Base-by-base conservation (phyloP, 2,329 filamentous ascomycete genomes). In the Calonectria naviculata region DNA sequence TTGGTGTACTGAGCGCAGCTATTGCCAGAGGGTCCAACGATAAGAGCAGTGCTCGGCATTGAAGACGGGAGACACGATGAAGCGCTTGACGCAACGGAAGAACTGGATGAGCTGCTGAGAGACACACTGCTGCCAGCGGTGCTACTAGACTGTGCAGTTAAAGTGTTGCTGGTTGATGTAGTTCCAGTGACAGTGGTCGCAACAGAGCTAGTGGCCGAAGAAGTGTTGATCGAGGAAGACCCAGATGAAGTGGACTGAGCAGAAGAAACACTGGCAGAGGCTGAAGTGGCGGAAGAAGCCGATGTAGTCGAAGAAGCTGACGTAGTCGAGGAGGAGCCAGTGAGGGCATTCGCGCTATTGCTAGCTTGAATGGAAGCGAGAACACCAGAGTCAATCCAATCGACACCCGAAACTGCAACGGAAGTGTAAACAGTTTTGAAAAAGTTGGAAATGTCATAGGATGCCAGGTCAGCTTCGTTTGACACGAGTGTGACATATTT, bases 1-100 rank as follows among this genome's bases (percentile, higher is more conserved):
- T 80, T 84, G 17, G 84, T 84, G 64, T 84, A 87, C 34, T 85
- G 82, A 12, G 82, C 84, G 13, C 81, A 83, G 21, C 82, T 81
- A 69, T 78, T 76, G 42, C 84, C 82, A 0, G 80, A 72, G 1
- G 85, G 76, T 0, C 76, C 84, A 28, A 87, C 86, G 0, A 85
- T 85, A 1, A 87, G 78, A 10, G 80, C 81, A 0, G 76, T 76
- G 44, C 68, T 76, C 4, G 76, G 76, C 5, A 78, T 70, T 0
- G 76, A 67, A 4, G 76, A 75, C 1, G 76, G 76, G 0, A 78
- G 15, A 5, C 69, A 73, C 8, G 68, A 70, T 3, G 56, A 28
- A 3, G 31, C 38, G 15, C 66, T 71, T 1, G 67, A 21, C 19
- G n/a, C 42, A 19, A 17, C 34, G 8, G 60, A 28, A n/a, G 61